Conservation (phyloP, 495 filamentous ascomycete species). For the Chaetomidium leptoderma region DNA sequence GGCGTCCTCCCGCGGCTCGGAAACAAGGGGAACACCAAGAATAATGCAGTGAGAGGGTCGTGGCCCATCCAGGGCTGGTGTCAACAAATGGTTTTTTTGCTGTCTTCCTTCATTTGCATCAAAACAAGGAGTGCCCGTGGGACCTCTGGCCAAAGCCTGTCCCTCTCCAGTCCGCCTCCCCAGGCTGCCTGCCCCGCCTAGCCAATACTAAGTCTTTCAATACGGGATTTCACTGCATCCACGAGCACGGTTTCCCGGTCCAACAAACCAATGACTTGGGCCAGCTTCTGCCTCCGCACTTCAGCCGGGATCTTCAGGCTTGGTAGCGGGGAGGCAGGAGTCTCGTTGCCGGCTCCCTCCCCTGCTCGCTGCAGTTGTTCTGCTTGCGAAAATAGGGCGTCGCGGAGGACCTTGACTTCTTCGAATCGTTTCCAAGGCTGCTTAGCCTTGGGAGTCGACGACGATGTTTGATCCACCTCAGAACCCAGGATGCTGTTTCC, state of each 20-base stretch:
- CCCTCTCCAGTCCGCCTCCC: background rate
- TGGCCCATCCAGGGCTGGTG: constrained; percentile 1
- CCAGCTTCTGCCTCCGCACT: constrained; percentile 62
- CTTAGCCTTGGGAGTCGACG: constrained; percentile 28
- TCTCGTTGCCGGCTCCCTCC: constrained; percentile 31
- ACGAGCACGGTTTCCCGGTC: constrained; percentile 61
- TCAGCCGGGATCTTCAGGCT: constrained; percentile 58
- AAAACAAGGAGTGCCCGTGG: constrained; percentile 7
- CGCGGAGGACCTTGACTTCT: constrained; percentile 42
- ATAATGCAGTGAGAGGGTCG: constrained; percentile 13
- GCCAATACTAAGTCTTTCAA: constrained; percentile 33
- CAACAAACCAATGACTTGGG: constrained; percentile 64
- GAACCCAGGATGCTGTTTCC: constrained; percentile 42
- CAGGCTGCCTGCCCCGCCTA: constrained; percentile 16
- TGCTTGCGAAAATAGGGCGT: constrained; percentile 51
- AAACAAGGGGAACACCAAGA: background rate
- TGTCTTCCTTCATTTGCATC: constrained; percentile 4
- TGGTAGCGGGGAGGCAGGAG: constrained; percentile 24
- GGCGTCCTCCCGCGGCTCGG: background rate
- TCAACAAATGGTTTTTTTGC: constrained; percentile 7
- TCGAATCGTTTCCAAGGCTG: constrained; percentile 46
- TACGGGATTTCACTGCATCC: constrained; percentile 40
- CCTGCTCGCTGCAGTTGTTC: constrained; percentile 36
- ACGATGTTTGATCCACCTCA: constrained; percentile 11
- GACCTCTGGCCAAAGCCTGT: constrained; percentile 12